These are phyloP conservation scores for Fusarium foetens DNA, from an alignment of 2,329 filamentous ascomycete genomes.

Conservation along the genomic window DNA sequence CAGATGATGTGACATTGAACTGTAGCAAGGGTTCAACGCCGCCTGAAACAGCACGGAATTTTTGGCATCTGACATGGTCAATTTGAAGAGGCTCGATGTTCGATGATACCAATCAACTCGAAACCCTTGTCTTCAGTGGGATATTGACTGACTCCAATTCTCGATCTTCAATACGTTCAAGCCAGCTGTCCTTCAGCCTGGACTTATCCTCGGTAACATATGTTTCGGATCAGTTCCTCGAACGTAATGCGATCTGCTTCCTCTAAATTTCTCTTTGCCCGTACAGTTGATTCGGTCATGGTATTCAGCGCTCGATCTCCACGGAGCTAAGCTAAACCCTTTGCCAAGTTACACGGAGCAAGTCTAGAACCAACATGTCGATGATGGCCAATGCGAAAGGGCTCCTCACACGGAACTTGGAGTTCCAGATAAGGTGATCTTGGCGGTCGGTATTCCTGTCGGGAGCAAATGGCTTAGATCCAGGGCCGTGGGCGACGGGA, in stretches of 20 bases:
- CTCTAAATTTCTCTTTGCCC: background rate
- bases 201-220: conserved; percentile 19
- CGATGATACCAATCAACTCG: background rate
- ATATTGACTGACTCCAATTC: background rate
- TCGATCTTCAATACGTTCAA: background rate
- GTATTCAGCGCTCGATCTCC: conserved; percentile 16
- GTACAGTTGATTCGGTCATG: conserved; percentile 18
- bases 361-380: background rate
- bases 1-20: conserved; percentile 15
- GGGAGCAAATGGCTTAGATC: background rate
- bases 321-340: conserved; percentile 27
- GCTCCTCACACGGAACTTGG: conserved; percentile 11
- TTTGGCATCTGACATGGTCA: background rate
- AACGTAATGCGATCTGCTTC: conserved; percentile 28
- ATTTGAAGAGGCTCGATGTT: background rate
- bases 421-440: conserved; percentile 9
- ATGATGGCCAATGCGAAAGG: conserved; percentile 7
- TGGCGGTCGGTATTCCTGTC: background rate
- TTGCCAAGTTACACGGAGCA: conserved; percentile 12
- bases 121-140: background rate
- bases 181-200: background rate
- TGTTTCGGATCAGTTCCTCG: background rate
- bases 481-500: background rate
- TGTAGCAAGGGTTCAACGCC: background rate
- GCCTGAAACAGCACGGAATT: background rate